Base-by-base conservation (phyloP, 495 filamentous ascomycete genomes). In the Penicillium paradoxum region DNA sequence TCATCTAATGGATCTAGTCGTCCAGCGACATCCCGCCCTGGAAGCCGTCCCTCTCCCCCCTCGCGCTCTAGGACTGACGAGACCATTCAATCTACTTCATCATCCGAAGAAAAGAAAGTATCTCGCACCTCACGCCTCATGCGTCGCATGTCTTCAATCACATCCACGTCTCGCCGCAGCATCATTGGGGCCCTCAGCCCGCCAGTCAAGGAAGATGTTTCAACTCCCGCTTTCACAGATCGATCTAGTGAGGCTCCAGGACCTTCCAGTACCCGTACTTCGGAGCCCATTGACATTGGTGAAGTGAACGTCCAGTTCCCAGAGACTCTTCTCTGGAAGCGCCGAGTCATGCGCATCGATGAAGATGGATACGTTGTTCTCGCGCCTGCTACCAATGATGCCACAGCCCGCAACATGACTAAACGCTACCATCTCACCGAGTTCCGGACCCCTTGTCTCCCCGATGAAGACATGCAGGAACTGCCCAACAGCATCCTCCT, bases 291-390 rank as follows among this genome's bases (percentile, higher is more conserved):
- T 24, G 81, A 85, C 45, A 79, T 95, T 65, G 91, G 91, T 34
- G 90, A 96, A 61, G 84, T 95, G 45, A 95, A 97, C 56, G 83
- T 96, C 3, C 91, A 97, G 60, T 95, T 97, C 62, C 91, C 91
- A 1, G 91, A 95, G 65, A 91, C 85, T 39, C 77, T 96, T 19
- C 76, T 97, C 9, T 97, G 91, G 91, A 96, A 95, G 70, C 85
- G 90, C 44, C 83, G 91, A 45, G 84, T 82, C 60, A 83, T 95
- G 72, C 80, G 84, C 45, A 77, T 97, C 41, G 88, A 95, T 64
- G 79, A 78, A 52, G 75, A 85, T 41, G 91, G 91, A 9, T 86
- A 85, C 60, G 66, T 97, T 38, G 82, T 93, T 53, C 74, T 93
- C 50, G 84, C 80, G 11, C 75, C 83, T 19, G 75, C 81, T 21